Conservation (phyloP, 345 rosid genomes). For the Firmiana major region DNA sequence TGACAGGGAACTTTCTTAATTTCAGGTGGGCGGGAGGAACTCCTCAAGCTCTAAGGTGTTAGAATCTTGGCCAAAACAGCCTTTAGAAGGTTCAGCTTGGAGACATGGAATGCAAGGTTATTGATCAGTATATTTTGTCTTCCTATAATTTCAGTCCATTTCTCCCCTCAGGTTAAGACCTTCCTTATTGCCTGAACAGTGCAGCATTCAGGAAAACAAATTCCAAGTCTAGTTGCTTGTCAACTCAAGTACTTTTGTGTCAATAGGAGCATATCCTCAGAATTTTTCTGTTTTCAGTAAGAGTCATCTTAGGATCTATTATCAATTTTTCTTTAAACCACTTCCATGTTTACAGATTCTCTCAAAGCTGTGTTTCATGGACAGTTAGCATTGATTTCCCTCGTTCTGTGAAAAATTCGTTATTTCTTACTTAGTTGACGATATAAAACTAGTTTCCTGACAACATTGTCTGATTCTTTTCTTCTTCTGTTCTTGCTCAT, state of each 20-base stretch:
- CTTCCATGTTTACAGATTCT: not conserved
- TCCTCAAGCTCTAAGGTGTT: constrained; percentile 33
- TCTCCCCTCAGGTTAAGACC: not conserved
- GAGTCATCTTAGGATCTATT: not conserved
- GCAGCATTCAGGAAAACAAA: not conserved
- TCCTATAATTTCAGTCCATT: not conserved
- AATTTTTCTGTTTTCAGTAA: constrained; percentile 1
- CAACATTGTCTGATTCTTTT: constrained; percentile 2
- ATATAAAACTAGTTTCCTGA: not conserved
- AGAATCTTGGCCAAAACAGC: constrained; percentile 45
- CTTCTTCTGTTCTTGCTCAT: not conserved
- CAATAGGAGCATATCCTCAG: not conserved
- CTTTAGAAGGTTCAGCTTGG: constrained; percentile 41
- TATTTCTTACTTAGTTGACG: not conserved
- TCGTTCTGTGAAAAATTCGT: not conserved
- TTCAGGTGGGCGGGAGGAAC: constrained; percentile 48
- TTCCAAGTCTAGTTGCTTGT: not conserved
- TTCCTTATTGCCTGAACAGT: not conserved
- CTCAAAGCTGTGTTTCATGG: not conserved
- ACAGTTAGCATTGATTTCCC: not conserved
- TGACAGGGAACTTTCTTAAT: not conserved
- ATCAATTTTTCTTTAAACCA: not conserved
- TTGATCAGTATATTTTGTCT: constrained; percentile 12
- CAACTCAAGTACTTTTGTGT: not conserved
- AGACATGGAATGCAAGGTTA: constrained; percentile 48